Evolutionary conservation across 768 basidiomycete genomes (phyloP), one percentile per base, ranked within the genome.

Genomic region (Leccinum rimulosum): DNA sequence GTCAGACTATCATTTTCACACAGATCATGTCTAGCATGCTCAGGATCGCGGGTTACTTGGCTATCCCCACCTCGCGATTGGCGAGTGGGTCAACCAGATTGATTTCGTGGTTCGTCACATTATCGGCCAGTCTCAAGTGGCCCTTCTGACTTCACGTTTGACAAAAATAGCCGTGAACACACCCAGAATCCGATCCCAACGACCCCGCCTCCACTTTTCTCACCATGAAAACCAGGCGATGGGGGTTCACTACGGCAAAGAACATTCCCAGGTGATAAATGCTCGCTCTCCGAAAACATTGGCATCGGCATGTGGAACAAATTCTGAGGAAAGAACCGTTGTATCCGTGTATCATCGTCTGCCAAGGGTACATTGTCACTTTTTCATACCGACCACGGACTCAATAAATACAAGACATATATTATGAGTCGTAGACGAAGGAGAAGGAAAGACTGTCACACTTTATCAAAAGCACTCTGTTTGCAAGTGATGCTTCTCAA

Each of bases 361-460:
- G 87, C 54, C 82, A 93, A 70, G 91, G 91, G 81, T 89, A 75
- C 64, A 72, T 10, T 33, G 17, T 15, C 17, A 2, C 10, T 5
- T 10, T 36, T 30, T 28, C 9, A 40, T 38, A 2, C n/a, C 11
- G 22, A 12, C 3, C 3, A 36, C 28, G 6, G 11, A 14, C 7
- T 38, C 38, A 45, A 54, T 33, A 6, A 5, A 61, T 22, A 2
- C 19, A 17, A n/a, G 22, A 25, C 11, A 93, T 91, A 30, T 97
- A 97, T 72, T 98, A 93, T 70, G 96, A 99, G 73, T 98, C 95
- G 96, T 79, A 92, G 45, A 88, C 86, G 57, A 92, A 88, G 70
- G 89, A 87, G 54, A 89, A 87, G 67, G 79, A 84, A 45, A 90
- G 89, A 64, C 67, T 91, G 1, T 93, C 95, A 0, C 85, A 96